Percentiles rank a stretch among this genome's conserved stretches.
phyloP scores from a whole-genome alignment of 106 monocot genomes.

The Xerophyta viscosa region DNA sequence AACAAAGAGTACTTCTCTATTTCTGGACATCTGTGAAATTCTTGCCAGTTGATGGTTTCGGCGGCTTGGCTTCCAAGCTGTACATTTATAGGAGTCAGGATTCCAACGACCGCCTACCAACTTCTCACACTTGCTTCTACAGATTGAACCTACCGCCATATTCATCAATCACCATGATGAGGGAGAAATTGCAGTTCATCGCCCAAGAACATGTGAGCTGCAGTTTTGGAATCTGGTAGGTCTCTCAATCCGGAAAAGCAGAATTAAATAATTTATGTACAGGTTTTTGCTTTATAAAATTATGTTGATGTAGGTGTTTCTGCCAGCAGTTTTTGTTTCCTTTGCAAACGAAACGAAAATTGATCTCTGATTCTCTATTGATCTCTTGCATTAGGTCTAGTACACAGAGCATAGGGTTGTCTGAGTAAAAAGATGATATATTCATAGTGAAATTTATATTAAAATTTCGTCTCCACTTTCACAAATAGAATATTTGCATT shows the following conservation, averaged over 20 bases:
- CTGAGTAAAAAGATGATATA: no score
- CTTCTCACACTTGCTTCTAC: slow-evolving; percentile 89
- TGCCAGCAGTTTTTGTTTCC: no score
- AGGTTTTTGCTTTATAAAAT: background rate
- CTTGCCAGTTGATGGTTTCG: slow-evolving; percentile 67
- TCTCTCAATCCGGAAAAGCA: background rate
- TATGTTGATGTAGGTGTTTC: no score
- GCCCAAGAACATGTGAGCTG: slow-evolving; percentile 73
- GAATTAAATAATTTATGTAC: background rate
- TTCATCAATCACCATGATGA: slow-evolving; percentile 35
- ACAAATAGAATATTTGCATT: no score
- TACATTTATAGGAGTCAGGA: slow-evolving; percentile 42
- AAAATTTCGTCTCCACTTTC: no score
- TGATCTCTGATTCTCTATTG: no score
- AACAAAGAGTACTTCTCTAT: slow-evolving; percentile 46
- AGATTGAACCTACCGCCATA: slow-evolving; percentile 58
- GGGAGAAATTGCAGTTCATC: slow-evolving; percentile 38
- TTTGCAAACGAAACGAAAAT: no score
- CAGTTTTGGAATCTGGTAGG: slow-evolving; percentile 69
- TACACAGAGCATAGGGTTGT: no score
- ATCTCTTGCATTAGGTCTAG: no score
- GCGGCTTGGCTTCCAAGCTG: slow-evolving; percentile 67
- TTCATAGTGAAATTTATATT: no score
- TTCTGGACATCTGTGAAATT: slow-evolving; percentile 90
- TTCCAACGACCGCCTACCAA: slow-evolving; percentile 49